Conservation (phyloP, 2,329 filamentous ascomycete species). For the Paraphoma sp. region DNA sequence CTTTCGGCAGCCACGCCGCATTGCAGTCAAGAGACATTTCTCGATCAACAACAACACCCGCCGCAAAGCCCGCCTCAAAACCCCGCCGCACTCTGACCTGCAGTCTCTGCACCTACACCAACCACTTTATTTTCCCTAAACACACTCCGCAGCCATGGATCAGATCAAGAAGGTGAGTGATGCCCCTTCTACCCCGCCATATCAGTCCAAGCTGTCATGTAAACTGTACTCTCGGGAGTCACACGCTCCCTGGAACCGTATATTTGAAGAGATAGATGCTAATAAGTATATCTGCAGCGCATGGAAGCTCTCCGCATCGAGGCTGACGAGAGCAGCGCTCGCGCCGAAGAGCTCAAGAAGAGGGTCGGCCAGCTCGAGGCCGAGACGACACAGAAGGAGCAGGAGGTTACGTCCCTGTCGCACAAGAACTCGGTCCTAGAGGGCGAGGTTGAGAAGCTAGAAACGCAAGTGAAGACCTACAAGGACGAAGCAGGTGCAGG, state of each 20-base stretch:
- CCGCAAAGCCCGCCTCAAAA: constrained; percentile 13
- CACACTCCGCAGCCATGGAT: constrained; percentile 66
- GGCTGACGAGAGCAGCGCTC: constrained; percentile 81
- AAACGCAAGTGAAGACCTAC: constrained; percentile 79
- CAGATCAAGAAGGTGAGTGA: constrained; percentile 85
- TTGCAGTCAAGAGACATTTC: constrained; percentile 15
- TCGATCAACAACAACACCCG: constrained; percentile 31
- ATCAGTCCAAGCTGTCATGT: constrained; percentile 8
- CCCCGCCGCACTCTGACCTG: constrained; percentile 4
- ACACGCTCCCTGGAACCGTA: background rate
- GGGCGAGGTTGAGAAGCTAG: constrained; percentile 89
- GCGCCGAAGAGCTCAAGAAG: constrained; percentile 84
- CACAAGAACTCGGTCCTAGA: constrained; percentile 96
- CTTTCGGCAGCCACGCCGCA: background rate
- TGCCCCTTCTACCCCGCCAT: constrained; percentile 46
- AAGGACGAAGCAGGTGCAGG: constrained; percentile 88
- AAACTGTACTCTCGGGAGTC: no score
- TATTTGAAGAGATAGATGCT: constrained; percentile 15
- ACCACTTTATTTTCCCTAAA: constrained; percentile 5
- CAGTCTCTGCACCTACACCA: constrained; percentile 8
- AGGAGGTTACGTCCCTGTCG: constrained; percentile 94
- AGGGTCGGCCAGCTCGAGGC: constrained; percentile 92
- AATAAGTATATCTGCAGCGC: constrained; percentile 66
- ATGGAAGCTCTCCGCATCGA: constrained; percentile 94
- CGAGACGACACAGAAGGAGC: constrained; percentile 95